Base-by-base conservation (phyloP, 1,284 basidiomycete genomes). In the Volvariella surrecta region DNA sequence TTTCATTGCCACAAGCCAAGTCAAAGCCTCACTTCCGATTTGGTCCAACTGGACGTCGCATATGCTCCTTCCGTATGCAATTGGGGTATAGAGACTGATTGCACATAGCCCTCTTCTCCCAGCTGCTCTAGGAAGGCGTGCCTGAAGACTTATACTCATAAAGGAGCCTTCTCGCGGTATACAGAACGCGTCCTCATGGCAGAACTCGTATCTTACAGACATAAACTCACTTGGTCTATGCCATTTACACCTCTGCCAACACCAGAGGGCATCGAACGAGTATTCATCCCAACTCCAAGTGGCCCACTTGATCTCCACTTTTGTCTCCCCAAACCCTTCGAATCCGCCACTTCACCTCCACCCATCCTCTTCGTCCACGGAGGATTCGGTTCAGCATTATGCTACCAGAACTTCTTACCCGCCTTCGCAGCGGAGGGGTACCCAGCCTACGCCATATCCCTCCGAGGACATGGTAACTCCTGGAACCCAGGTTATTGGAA, bases 141-240 rank as follows among this genome's bases (percentile, higher is more conserved):
- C n/a, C n/a, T n/a, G n/a, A n/a, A n/a, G n/a, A n/a, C n/a, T n/a
- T n/a, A n/a, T n/a, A n/a, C n/a, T n/a, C n/a, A n/a, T n/a, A n/a
- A n/a, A n/a, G n/a, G n/a, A n/a, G n/a, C n/a, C n/a, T n/a, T n/a
- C n/a, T n/a, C n/a, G n/a, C n/a, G n/a, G n/a, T n/a, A n/a, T n/a
- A n/a, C n/a, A n/a, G n/a, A n/a, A n/a, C n/a, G n/a, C n/a, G n/a
- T n/a, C n/a, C n/a, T 31, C 30, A 35, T 35, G 34, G 15, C 34
- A 15, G 34, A 35, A 35, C 6, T 35, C n/a, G 56, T 60, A 74
- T 30, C 43, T 4, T 39, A 45, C 31, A 28, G 41, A 35, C 42
- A 44, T 32, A 7, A 15, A n/a, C 48, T 49, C 6, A 37, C 38
- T 20, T 49, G 48, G 48, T 30, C 39, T 21, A 32, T 39, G 13